Evolutionary conservation across 768 basidiomycete genomes (phyloP).

Genomic region (Calocybe cyanea): DNA sequence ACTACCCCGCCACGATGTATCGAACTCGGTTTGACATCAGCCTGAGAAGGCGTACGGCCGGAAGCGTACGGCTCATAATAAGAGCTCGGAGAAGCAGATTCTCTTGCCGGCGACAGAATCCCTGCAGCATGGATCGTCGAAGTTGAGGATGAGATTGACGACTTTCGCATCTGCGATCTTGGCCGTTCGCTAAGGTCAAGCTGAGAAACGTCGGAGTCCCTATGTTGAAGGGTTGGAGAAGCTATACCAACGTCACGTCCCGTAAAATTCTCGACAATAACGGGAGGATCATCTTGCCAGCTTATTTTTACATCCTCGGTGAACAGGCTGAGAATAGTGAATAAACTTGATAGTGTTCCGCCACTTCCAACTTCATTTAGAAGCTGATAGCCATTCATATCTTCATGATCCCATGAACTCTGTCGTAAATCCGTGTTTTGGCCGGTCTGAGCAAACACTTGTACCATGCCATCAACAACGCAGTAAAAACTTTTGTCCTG

Average conservation of each 20-base stretch:
- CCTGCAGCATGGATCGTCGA: constrained; percentile 62
- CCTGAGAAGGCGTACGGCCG: constrained; percentile 15
- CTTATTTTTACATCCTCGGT: constrained; percentile 91
- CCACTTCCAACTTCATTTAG: constrained; percentile 96
- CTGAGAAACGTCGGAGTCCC: constrained; percentile 64
- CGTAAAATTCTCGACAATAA: constrained; percentile 25
- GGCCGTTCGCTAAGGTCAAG: constrained; percentile 41
- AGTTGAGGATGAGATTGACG: constrained; percentile 61
- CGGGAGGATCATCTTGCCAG: constrained; percentile 71
- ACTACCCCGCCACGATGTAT: constrained; percentile 74
- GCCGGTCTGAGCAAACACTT: constrained; percentile 80
- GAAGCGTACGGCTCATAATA: constrained; percentile 18
- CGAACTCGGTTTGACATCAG: constrained; percentile 16
- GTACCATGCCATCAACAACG: constrained; percentile 95
- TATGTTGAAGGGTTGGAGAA: constrained; percentile 27
- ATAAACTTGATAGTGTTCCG: constrained; percentile 91
- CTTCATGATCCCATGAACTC: constrained; percentile 74
- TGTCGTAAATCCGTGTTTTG: constrained; percentile 43
- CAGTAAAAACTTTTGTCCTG: constrained; percentile 96
- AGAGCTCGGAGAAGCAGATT: constrained; percentile 25
- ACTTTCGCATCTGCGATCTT: constrained; percentile 37
- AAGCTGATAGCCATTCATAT: constrained; percentile 93
- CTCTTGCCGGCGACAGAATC: constrained; percentile 22
- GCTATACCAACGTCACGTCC: constrained; percentile 19
- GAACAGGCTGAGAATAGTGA: constrained; percentile 95